These are phyloP conservation scores for Diddensiella santjacobensis DNA, from an alignment of 805 yeast species.

Conservation along the genomic window DNA sequence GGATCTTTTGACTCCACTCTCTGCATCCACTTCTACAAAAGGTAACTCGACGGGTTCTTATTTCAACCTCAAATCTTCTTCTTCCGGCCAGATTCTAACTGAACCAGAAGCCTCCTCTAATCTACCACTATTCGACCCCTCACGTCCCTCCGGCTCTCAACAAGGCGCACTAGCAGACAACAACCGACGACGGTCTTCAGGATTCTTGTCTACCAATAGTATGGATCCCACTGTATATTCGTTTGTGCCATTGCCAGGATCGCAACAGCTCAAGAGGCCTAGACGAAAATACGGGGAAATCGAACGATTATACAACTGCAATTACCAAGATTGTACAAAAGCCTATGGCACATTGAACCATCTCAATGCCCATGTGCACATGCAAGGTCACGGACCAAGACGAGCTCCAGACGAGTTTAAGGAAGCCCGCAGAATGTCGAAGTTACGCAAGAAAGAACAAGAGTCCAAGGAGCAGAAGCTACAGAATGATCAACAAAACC, in stretches of 20 bases:
- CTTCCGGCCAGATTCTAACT: not conserved
- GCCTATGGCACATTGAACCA: conserved; percentile 60
- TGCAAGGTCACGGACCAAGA: conserved; percentile 53
- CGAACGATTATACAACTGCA: conserved; percentile 52
- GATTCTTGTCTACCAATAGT: too few species aligned
- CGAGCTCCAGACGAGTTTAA: conserved; percentile 53
- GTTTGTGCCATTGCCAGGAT: conserved; percentile 30
- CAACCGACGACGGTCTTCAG: too few species aligned
- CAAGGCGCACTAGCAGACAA: too few species aligned
- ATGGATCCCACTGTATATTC: not conserved
- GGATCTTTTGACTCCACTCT: not conserved
- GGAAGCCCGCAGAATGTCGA: conserved; percentile 44
- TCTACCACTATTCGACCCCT: not conserved
- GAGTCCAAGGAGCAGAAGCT: conserved; percentile 19
- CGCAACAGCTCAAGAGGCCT: conserved; percentile 41
- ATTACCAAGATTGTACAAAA: conserved; percentile 45
- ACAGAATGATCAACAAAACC: not conserved
- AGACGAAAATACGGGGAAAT: conserved; percentile 54
- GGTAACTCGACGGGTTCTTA: not conserved
- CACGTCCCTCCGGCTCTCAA: too few species aligned
- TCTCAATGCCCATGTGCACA: conserved; percentile 51
- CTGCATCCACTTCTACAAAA: not conserved
- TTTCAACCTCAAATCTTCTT: not conserved
- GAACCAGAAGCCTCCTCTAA: not conserved
- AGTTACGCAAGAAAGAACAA: conserved; percentile 38